Conservation (phyloP, 768 basidiomycete species). For the Leccinum fibrillosum region DNA sequence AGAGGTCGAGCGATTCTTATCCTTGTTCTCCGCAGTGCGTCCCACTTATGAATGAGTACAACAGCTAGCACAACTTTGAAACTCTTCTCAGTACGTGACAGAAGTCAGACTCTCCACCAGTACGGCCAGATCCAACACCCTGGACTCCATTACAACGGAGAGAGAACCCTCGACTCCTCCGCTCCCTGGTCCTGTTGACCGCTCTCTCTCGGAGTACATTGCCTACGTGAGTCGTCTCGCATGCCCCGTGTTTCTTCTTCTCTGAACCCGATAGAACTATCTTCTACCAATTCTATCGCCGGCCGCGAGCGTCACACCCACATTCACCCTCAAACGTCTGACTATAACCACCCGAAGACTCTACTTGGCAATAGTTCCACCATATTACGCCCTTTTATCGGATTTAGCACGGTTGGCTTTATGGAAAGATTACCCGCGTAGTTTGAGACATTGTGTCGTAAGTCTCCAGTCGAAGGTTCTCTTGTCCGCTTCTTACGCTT, state of each 20-base stretch:
- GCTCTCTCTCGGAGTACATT: conserved; percentile 27
- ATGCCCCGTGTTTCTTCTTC: not conserved
- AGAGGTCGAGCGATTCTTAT: conserved; percentile 58
- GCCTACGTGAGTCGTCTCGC: conserved; percentile 21
- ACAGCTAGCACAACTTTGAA: not conserved
- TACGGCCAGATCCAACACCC: conserved; percentile 17
- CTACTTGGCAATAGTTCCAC: conserved; percentile 50
- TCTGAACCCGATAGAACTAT: conserved; percentile 31
- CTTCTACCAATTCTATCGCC: conserved; percentile 49
- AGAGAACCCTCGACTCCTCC: not conserved
- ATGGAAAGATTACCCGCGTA: conserved; percentile 51
- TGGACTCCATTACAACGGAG: not conserved
- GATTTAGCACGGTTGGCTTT: conserved; percentile 44
- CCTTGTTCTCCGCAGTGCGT: conserved; percentile 58
- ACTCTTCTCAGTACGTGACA: conserved; percentile 47
- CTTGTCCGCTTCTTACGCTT: conserved; percentile 1
- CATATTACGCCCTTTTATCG: conserved; percentile 44
- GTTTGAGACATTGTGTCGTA: conserved; percentile 50
- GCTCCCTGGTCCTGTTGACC: conserved; percentile 8
- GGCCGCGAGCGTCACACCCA: conserved; percentile 34
- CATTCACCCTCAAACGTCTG: conserved; percentile 54
- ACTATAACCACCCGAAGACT: conserved; percentile 51
- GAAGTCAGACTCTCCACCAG: conserved; percentile 44
- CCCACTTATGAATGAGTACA: not conserved
- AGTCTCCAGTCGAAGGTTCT: conserved; percentile 22